Base-by-base conservation (phyloP, 306 rosid genomes). In the Casuarina cunninghamiana region DNA sequence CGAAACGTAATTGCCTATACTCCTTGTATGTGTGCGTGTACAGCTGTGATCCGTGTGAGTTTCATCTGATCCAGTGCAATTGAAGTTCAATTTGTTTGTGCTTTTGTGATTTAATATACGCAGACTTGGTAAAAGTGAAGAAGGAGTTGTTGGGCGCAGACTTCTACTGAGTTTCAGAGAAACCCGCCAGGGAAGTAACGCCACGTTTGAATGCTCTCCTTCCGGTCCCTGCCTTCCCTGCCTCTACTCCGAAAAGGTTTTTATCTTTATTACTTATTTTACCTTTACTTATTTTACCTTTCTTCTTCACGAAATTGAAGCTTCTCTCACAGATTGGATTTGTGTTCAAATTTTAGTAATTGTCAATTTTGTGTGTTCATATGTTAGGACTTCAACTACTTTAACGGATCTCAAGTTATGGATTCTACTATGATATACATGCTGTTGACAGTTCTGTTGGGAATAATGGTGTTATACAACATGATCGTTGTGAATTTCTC, bases 191-290 rank as follows among this genome's bases (percentile, higher is more conserved):
- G 97, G 97, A 83, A 90, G 83, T 63, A 94, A 94, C 83, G 38
- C 78, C 38, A 85, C 97, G 53, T 94, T 85, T 72, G 93, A 89
- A n/a, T 94, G 98, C 84, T 77, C 95, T 80, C 97, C 93, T 74
- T 90, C 94, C 62, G 98, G 98, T 45, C 98, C 98, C 43, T 94
- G 98, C 60, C 86, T 94, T 26, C 86, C 96, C 53, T 94, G 97
- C 89, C 89, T 84, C n/a, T 88, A 84, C 86, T 88, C 92, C 2
- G 98, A 92, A 74, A 94, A 94, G 98, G 98, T 92, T 53, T 10
- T 12, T 26, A 1, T 79, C 77, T 83, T 55, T 17, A 3, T 51
- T 26, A 5, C 66, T 41, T 4, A 8, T 8, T 55, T 55, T 3
- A 10, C 35, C 11, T 39, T 21, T 42, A 5, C 66, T 41, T 4